These are phyloP conservation scores for Tuber aestivum DNA, from an alignment of 495 filamentous ascomycete genomes.

Conservation along the genomic window DNA sequence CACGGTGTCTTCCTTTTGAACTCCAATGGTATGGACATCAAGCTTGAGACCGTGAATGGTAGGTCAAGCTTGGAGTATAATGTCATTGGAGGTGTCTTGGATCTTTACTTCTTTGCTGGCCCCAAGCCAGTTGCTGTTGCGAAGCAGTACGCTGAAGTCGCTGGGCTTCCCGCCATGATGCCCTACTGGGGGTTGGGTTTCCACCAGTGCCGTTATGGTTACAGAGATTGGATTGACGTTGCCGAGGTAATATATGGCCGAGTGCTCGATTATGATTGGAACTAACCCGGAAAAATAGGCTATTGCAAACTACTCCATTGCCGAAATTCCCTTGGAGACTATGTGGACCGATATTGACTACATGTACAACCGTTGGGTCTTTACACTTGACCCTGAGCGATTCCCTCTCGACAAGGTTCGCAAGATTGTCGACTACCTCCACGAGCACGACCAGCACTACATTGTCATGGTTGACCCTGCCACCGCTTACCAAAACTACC, in stretches of 20 bases:
- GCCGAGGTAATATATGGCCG: conserved; percentile 49
- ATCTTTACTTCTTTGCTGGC: conserved; percentile 79
- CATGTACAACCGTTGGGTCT: conserved; percentile 59
- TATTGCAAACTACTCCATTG: conserved; percentile 69
- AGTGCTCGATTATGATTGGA: not conserved
- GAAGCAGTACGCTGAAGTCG: conserved; percentile 65
- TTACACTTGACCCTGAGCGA: conserved; percentile 66
- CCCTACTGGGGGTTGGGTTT: conserved; percentile 82
- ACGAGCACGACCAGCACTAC: conserved; percentile 69
- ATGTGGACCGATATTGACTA: conserved; percentile 91
- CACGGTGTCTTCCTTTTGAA: conserved; percentile 81
- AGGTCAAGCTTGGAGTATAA: conserved; percentile 82
- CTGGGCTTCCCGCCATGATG: conserved; percentile 67
- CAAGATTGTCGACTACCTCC: conserved; percentile 65
- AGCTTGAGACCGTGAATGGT: conserved; percentile 59
- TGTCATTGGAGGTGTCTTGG: conserved; percentile 69
- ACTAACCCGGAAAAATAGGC: conserved; percentile 43
- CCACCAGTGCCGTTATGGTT: conserved; percentile 79
- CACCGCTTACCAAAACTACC: conserved; percentile 63
- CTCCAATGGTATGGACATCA: conserved; percentile 82
- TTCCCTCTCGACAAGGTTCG: conserved; percentile 64
- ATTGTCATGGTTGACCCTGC: conserved; percentile 87
- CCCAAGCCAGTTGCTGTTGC: conserved; percentile 65
- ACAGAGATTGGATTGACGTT: conserved; percentile 67
- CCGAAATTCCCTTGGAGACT: conserved; percentile 73